Conservation (phyloP, 2,329 filamentous ascomycete species). For the Colletotrichum sansevieriae region DNA sequence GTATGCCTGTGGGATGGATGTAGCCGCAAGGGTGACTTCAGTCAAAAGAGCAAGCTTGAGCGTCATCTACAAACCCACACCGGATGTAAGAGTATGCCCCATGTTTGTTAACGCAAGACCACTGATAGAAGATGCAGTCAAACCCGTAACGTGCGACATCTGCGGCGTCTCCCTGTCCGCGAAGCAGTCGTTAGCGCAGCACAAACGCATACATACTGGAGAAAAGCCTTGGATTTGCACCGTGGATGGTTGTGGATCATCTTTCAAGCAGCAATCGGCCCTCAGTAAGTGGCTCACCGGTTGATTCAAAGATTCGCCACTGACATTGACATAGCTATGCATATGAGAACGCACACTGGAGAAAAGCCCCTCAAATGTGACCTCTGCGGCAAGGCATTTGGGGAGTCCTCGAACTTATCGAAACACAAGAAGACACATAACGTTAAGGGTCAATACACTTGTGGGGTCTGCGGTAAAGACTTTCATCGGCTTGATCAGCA, state of each 20-base stretch:
- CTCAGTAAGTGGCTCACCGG: constrained; percentile 63
- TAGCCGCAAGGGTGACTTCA: constrained; percentile 65
- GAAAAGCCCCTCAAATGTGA: constrained; percentile 72
- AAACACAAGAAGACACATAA: constrained; percentile 75
- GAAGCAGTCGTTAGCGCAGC: constrained; percentile 76
- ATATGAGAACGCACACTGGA: constrained; percentile 75
- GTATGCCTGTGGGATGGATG: constrained; percentile 70
- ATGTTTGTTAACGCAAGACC: constrained; percentile 40
- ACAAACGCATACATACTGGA: constrained; percentile 75
- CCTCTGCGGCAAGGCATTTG: constrained; percentile 70
- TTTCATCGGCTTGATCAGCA: constrained; percentile 74
- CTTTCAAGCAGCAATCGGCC: constrained; percentile 76
- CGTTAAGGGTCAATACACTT: constrained; percentile 64
- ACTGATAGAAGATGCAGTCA: constrained; percentile 59
- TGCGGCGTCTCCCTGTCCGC: constrained; percentile 74
- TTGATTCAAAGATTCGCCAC: constrained; percentile 15
- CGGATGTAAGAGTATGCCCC: constrained; percentile 62
- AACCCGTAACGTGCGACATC: constrained; percentile 68
- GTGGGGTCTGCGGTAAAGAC: constrained; percentile 66
- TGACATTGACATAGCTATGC: constrained; percentile 65
- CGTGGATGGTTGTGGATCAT: constrained; percentile 64
- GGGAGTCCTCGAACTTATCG: constrained; percentile 75
- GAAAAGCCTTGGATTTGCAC: constrained; percentile 73
- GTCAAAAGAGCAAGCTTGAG: constrained; percentile 73
- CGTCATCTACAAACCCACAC: constrained; percentile 76